Base-by-base conservation (phyloP, 495 filamentous ascomycete species). In the Daldinia concentrica region DNA sequence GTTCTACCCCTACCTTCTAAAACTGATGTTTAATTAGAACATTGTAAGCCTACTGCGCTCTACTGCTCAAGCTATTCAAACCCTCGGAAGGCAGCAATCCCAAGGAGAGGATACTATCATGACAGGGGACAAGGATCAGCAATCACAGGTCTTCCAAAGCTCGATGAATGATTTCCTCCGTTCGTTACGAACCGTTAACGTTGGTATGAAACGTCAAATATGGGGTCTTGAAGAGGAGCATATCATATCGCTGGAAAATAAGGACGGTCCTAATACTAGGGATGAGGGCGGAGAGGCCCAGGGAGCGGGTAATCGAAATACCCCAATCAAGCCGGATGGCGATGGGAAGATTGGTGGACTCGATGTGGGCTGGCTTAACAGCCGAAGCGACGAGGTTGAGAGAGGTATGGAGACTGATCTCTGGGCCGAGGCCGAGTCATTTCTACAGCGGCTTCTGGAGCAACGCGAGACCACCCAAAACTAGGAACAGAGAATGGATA, bases 291-390 rank as follows among this genome's bases (percentile, higher is more conserved):
- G 71, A 22, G 68, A 68, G 59, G 67, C 58, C 27, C 66, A 64
- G 37, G 58, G 54, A 58, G 60, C 69, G 60, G 48, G 58, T 34
- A 37, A 34, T 64, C 64, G 69, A 61, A 66, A 66, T 56, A 68
- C 70, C 68, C 71, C 60, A 45, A 70, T 84, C 30, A 76, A 81
- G 39, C 83, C 80, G 0, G 81, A 86, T 70, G 80, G 86, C 63
- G 82, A 85, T 59, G 87, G 87, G 8, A 83, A 86, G 58, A 81
- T 90, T 17, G 90, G 90, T 3, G 80, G 81, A 27, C 79, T 95
- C 51, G 93, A 97, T 78, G 88, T 95, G 14, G 93, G 93, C 57
- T 91, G 89, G 88, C 80, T 97, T 74, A 97, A 97, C 73, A 91
- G 90, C 79, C 86, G 92, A 64, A 91, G 90, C 65, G 89, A 91